Evolutionary conservation across 2,329 filamentous ascomycete species (phyloP), one percentile per base, ranked within the genome.

Genomic region (Juglanconis oblonga): DNA sequence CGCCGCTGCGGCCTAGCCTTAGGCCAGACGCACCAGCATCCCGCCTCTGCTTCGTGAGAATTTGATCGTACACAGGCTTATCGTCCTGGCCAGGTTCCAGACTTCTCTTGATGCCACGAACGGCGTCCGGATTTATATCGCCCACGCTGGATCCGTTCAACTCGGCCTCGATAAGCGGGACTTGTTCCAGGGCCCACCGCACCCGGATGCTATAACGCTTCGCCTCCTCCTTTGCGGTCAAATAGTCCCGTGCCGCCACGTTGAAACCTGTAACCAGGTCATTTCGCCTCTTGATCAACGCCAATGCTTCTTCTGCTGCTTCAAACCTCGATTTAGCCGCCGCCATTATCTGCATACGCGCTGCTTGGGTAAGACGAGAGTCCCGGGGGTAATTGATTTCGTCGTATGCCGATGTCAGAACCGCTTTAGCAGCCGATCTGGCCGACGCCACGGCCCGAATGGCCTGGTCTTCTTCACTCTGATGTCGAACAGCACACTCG

Each of bases 131-230:
- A 36, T 36, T 31, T 4, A 17, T 42, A n/a, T 35, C 29, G 38
- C 8, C 55, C 36, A 42, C 14, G 35, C 54, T 56, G 35, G 35
- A 45, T 7, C 9, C 24, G 55, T 60, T 52, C 62, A 68, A 57
- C 61, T 71, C 67, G 48, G 65, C 64, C 56, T 71, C 67, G 48
- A 73, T 65, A 40, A 70, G 55, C 33, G 66, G 65, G 55, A 71
- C 44, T 57, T 73, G 69, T 32, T 69, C 58, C 50, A 70, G 47
- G 40, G 68, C 65, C 71, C 71, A 72, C 64, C 64, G 64, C 42
- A 69, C 55, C 33, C 67, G 62, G 35, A 64, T 57, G 8, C 45
- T 42, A 7, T 67, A 67, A 48, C 62, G 58, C 42, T 56, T 44
- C 57, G 50, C 64, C 56, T 66, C 32, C 9, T 38, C 53, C 58